These are phyloP conservation scores for Citeromyces hawaiiensis DNA, from an alignment of 1,139 yeast genomes.

Conservation along the genomic window DNA sequence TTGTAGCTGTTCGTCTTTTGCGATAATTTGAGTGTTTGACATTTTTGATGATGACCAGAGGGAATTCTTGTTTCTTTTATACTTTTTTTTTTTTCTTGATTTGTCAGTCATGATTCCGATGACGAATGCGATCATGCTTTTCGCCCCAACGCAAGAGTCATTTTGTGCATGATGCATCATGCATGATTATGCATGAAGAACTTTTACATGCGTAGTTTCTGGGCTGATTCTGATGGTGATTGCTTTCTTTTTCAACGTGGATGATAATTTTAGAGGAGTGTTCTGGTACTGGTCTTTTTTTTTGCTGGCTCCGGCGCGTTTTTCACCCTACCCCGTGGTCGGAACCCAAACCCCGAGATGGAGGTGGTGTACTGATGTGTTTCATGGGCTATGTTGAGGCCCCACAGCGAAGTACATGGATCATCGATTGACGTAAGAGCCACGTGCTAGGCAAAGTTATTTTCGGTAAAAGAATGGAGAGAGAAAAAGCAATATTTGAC, in stretches of 20 bases:
- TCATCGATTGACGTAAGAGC: too few relatives aligned
- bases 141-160: too few relatives aligned
- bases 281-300: too few relatives aligned
- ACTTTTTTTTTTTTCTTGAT: not conserved
- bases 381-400: too few relatives aligned
- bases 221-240: too few relatives aligned
- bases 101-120: not conserved
- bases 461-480: too few relatives aligned
- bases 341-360: not conserved
- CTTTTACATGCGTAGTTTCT: not conserved
- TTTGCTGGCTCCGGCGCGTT: not conserved
- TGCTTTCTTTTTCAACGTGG: too few relatives aligned
- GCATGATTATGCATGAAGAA: not conserved
- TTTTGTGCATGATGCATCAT: not conserved
- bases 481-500: too few relatives aligned
- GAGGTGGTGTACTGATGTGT: not conserved
- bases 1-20: conserved; percentile 2
- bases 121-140: not conserved
- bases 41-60: not conserved
- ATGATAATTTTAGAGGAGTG: too few relatives aligned
- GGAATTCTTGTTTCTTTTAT: not conserved
- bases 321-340: not conserved
- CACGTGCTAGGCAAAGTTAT: too few relatives aligned
- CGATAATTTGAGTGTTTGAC: not conserved
- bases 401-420: too few relatives aligned